Evolutionary conservation across 805 yeast genomes (phyloP), one percentile per base, ranked within the genome.

Genomic region (Ogataea polymorpha): DNA sequence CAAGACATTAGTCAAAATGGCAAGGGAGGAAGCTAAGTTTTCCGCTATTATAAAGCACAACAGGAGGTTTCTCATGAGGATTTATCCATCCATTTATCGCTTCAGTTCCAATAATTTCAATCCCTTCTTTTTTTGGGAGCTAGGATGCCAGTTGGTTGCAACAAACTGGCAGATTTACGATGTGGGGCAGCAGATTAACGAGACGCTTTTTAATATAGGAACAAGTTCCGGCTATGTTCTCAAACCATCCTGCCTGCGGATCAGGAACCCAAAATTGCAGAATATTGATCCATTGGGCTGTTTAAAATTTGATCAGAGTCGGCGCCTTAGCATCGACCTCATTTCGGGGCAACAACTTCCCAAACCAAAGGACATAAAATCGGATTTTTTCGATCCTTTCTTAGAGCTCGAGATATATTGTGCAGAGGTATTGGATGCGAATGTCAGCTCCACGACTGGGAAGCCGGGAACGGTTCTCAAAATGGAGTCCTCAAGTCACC

Each of bases 161-260:
- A 82, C 96, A 0, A 93, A 91, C 58, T 91, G 97, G 97, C 99
- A 91, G 62, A 82, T 93, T 0, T 82, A 78, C 58, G 99, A 93
- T 56, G 44, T 79, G 13, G 96, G 97, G 0, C 91, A 90, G 57
- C 96, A 89, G 56, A 55, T 93, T 9, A 90, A 89, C 59, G 85
- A 85, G 47, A 86, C 96, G 3, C 66, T 89, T 74, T 88, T 91
- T 61, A 77, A 77, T 37, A 61, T 73, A 12, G 74, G 77, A 0
- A 67, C 72, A 11, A 73, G 68, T 32, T 66, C 74, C 0, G 99
- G 99, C 0, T 93, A 87, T 56, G 79, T 84, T 6, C 64, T 86
- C 35, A 93, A 93, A 55, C 96, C 97, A 5, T 16, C 14, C 2
- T 37, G 35, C 26, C 50, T 44, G 33, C 34, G 58, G 24, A 15